phyloP scores from a whole-genome alignment of 352 stramenopile species.

The Phytophthora hibernalis region DNA sequence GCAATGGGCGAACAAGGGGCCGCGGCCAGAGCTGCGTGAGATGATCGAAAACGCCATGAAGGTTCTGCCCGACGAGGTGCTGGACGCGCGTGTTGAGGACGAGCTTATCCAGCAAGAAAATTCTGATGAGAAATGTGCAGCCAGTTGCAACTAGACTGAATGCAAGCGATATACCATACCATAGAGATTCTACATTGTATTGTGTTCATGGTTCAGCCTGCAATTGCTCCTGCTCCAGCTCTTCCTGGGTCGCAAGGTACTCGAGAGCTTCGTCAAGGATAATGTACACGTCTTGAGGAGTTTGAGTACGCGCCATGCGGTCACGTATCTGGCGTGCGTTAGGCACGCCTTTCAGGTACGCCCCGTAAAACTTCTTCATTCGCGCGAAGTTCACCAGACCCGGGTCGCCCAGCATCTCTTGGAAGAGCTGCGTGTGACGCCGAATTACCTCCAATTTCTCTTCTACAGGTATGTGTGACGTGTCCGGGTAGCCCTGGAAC shows the following conservation, averaged over 20 bases:
- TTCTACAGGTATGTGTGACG: conserved; percentile 53
- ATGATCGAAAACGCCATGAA: conserved; percentile 80
- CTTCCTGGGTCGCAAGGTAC: conserved; percentile 41
- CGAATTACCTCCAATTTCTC: conserved; percentile 69
- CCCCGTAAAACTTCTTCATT: conserved; percentile 85
- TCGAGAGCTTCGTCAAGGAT: conserved; percentile 62
- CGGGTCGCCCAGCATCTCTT: conserved; percentile 57
- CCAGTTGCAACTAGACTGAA: conserved; percentile 25
- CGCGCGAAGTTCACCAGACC: conserved; percentile 64
- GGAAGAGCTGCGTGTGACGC: conserved; percentile 75
- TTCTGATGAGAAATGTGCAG: conserved; percentile 1
- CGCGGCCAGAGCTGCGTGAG: conserved; percentile 68
- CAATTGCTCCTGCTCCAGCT: conserved; percentile 16
- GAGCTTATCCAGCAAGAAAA: conserved; percentile 44
- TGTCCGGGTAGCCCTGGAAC: conserved; percentile 70
- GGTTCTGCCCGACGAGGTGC: conserved; percentile 71
- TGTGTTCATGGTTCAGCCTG: conserved; percentile 10
- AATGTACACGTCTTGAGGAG: conserved; percentile 59
- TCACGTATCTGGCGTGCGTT: conserved; percentile 77
- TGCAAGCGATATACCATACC: conserved; percentile 17
- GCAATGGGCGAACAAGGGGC: conserved; percentile 70
- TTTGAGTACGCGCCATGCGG: conserved; percentile 51
- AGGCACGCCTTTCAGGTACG: conserved; percentile 78
- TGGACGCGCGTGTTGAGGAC: conserved; percentile 76
- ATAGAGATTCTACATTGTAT: conserved; percentile 28